phyloP scores from a whole-genome alignment of 257 asterid genomes.

The Gentiana straminea region DNA sequence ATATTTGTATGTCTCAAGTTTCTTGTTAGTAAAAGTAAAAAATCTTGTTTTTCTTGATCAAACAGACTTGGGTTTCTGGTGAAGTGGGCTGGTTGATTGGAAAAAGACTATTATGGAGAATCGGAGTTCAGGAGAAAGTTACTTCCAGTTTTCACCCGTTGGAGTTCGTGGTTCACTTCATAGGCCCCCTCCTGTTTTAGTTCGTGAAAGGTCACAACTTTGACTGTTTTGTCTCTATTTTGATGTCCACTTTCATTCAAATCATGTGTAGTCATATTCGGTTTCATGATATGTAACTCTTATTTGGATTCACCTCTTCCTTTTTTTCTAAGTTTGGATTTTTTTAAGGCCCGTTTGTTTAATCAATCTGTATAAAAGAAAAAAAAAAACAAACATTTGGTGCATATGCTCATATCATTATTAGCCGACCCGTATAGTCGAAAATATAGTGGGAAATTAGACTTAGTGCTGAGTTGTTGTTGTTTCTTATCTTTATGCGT shows the following conservation, averaged over 20 bases:
- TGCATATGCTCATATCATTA: no score
- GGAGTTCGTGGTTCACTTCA: slow-evolving; percentile 42
- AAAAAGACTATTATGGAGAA: slow-evolving; percentile 34
- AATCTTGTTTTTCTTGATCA: slow-evolving; percentile 7
- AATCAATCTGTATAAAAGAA: no score
- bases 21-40: neutral
- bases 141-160: slow-evolving; percentile 63
- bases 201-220: slow-evolving; percentile 50
- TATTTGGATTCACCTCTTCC: neutral
- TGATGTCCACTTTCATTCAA: neutral
- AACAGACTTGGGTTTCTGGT: slow-evolving; percentile 1
- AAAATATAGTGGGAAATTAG: no score
- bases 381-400: no score
- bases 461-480: neutral
- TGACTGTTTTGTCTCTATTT: neutral
- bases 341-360: neutral
- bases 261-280: neutral
- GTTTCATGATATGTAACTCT: neutral
- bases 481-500: neutral
- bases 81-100: slow-evolving; percentile 7
- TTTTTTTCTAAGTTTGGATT: neutral
- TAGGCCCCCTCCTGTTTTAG: slow-evolving; percentile 51
- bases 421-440: no score
- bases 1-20: neutral
- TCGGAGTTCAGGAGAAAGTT: slow-evolving; percentile 51